Evolutionary conservation across 192 early-diverging fungal species (phyloP), one percentile per base, ranked within the genome.

Genomic region (Podila clonocystis): DNA sequence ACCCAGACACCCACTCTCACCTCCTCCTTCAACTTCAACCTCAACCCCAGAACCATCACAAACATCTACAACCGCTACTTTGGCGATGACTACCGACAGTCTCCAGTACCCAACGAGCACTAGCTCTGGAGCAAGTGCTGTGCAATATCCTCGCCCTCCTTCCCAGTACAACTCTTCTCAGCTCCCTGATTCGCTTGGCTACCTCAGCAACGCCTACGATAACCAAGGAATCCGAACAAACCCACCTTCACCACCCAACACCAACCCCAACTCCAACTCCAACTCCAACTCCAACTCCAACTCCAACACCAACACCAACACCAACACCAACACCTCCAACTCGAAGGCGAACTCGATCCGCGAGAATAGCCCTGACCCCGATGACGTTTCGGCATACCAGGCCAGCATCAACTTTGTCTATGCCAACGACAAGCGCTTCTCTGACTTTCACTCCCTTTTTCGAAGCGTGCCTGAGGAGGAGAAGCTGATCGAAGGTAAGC

Each of bases 401-500:
- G 9, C 60, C n/a, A 50, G 58, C 24, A 80, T 80, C 33, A 64
- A 62, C 5, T 82, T 82, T 63, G 64, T 82, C 19, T 82, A 66
- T 57, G 84, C 85, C 15, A 85, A 68, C 41, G 69, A 83, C 19
- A 90, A 85, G 60, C 73, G 85, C 15, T 89, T 87, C 62, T 33
- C 38, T 2, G 89, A 87, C 28, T 90, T 86, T 55, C 89, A 90
- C 66, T 58, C 85, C 15, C 79, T 87, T 4, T 90, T 90, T 65
- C 62, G 86, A 58, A 87, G 85, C 65, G 85, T 90, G 4, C 89
- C 87, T 26, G 86, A 89, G 6, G 78, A 89, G 0, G 89, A 90
- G 63, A 71, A 70, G 19, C 62, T 90, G 58, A 84, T 90, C 30
- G 85, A 87, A 82, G 89, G 89, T 87, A 79, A 69, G 60, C 13